A percentile compares a stretch with the other conserved stretches of the same genome.
Conservation (phyloP, 768 basidiomycete genomes). For the Pulveroboletus sp. region DNA sequence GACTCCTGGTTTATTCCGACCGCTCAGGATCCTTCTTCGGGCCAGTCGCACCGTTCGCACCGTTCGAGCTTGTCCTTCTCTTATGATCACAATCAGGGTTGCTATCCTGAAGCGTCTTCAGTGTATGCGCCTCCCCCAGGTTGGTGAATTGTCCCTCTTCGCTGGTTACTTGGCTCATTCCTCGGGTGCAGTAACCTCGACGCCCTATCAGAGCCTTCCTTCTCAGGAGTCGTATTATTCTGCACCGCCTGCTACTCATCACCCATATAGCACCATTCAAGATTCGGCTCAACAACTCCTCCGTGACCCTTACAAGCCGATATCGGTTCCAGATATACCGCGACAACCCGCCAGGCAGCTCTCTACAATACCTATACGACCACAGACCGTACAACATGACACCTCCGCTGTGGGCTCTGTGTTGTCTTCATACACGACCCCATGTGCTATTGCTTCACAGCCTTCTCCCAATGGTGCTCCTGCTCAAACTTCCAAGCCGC, state of each 20-base stretch:
- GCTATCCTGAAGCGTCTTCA: conserved; percentile 27
- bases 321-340: conserved; percentile 22
- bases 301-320: conserved; percentile 39
- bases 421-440: conserved; percentile 23
- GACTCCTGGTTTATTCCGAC: conserved; percentile 29
- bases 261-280: conserved; percentile 13
- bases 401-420: conserved; percentile 27
- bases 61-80: conserved; percentile 13
- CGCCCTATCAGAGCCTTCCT: conserved; percentile 10
- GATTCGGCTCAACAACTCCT: conserved; percentile 13
- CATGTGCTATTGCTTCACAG: conserved; percentile 12
- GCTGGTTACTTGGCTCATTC: conserved; percentile 3
- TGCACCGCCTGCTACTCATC: conserved; percentile 14
- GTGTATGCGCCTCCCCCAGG: conserved; percentile 19
- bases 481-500: conserved; percentile 27
- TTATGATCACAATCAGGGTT: conserved; percentile 30
- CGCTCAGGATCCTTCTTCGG: conserved; percentile 11
- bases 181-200: conserved; percentile 10
- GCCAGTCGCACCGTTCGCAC: conserved; percentile 17
- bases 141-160: conserved; percentile 12
- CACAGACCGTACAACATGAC: conserved; percentile 33
- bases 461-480: conserved; percentile 21
- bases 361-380: conserved; percentile 15
- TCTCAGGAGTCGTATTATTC: conserved; percentile 28
- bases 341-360: conserved; percentile 12